Conservation (phyloP, 1,284 basidiomycete species). For the Apiotrichum akiyoshidainum region DNA sequence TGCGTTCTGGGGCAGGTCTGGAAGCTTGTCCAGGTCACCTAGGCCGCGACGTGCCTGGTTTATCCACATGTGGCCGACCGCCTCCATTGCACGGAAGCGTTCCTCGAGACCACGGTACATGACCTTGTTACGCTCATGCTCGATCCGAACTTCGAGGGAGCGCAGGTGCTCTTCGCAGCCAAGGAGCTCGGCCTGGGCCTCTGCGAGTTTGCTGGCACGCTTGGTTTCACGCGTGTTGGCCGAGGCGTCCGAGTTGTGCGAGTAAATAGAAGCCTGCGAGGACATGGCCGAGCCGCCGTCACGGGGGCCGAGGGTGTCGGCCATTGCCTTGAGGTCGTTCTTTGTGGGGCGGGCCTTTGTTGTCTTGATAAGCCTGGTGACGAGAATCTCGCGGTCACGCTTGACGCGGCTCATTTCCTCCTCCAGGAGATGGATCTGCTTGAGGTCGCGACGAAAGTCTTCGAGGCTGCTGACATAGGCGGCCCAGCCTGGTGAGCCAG, state of each 20-base stretch:
- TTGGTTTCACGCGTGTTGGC: constrained; percentile 41
- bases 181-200: constrained; percentile 50
- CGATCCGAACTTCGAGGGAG: constrained; percentile 46
- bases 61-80: constrained; percentile 50
- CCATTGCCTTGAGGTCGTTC: constrained; percentile 43
- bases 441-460: constrained; percentile 49
- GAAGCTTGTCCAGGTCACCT: constrained; percentile 39
- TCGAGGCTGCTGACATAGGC: constrained; percentile 46
- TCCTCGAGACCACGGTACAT: constrained; percentile 50
- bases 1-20: constrained; percentile 39
- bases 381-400: constrained; percentile 50
- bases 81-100: constrained; percentile 50
- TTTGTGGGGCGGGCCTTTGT: constrained; percentile 49
- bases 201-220: constrained; percentile 45
- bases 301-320: constrained; percentile 16
- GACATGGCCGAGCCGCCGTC: constrained; percentile 21
- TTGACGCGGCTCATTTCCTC: constrained; percentile 50
- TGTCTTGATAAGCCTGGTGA: constrained; percentile 49
- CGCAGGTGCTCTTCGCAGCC: constrained; percentile 51
- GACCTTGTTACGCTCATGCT: constrained; percentile 50
- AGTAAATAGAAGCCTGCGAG: constrained; percentile 31
- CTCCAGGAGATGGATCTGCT: constrained; percentile 50
- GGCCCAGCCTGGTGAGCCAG: constrained; percentile 44
- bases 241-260: constrained; percentile 32
- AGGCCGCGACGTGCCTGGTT: constrained; percentile 46